These are phyloP conservation scores for Aspergillus calidoustus DNA, from an alignment of 2,329 filamentous ascomycete species.

Conservation along the genomic window DNA sequence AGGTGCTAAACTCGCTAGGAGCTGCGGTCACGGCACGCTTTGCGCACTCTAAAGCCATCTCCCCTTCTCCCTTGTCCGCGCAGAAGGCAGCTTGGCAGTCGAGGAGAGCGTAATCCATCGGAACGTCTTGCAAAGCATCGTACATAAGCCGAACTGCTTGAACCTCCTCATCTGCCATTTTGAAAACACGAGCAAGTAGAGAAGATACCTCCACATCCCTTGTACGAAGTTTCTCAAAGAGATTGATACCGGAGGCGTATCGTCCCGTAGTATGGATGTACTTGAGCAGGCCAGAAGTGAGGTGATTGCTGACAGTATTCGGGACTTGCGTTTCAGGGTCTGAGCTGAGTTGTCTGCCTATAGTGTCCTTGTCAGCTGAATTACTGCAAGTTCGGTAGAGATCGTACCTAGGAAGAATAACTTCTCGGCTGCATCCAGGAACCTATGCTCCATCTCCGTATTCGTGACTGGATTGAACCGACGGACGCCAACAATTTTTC, in stretches of 20 bases:
- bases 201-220: slow-evolving; percentile 95
- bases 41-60: slow-evolving; percentile 88
- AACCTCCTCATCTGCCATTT: slow-evolving; percentile 97
- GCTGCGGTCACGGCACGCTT: slow-evolving; percentile 94
- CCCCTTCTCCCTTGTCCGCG: slow-evolving; percentile 82
- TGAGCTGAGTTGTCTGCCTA: slow-evolving; percentile 92
- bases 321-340: slow-evolving; percentile 97
- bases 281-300: slow-evolving; percentile 88
- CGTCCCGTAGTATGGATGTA: slow-evolving; percentile 96
- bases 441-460: slow-evolving; percentile 97
- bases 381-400: neutral
- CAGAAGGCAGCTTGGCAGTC: slow-evolving; percentile 94
- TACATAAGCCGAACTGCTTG: slow-evolving; percentile 87
- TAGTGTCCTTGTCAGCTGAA: slow-evolving; percentile 26
- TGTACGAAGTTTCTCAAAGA: slow-evolving; percentile 92
- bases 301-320: slow-evolving; percentile 93
- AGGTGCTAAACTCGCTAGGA: slow-evolving; percentile 95
- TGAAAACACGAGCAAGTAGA: slow-evolving; percentile 83
- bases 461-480: slow-evolving; percentile 97
- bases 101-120: slow-evolving; percentile 97
- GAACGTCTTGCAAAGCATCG: slow-evolving; percentile 84
- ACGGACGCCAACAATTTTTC: slow-evolving; percentile 95
- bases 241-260: slow-evolving; percentile 92
- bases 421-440: slow-evolving; percentile 89
- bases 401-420: slow-evolving; percentile 84